Evolutionary conservation across 805 yeast species (phyloP), one percentile per base, ranked within the genome.

Genomic region (Wickerhamiella spandovensis): DNA sequence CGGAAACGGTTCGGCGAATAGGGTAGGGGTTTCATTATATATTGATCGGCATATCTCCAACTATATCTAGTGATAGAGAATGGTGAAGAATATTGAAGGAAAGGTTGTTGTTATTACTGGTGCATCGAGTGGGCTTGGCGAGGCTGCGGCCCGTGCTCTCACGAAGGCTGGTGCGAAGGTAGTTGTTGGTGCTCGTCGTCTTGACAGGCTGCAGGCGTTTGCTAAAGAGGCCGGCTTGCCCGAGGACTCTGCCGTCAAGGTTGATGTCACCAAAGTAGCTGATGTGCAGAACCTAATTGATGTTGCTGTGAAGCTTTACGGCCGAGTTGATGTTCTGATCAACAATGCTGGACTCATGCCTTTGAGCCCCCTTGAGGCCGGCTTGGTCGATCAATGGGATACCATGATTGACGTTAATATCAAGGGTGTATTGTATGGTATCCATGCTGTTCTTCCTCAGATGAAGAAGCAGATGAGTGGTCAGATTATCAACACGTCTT

Each of bases 41-140:
- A n/a, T n/a, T n/a, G n/a, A n/a, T n/a, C n/a, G n/a, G n/a, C n/a
- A n/a, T n/a, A n/a, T n/a, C n/a, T n/a, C n/a, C n/a, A n/a, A n/a
- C n/a, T n/a, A n/a, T n/a, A n/a, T n/a, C n/a, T n/a, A n/a, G n/a
- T n/a, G n/a, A n/a, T n/a, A n/a, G n/a, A n/a, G n/a, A n/a, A 25
- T 28, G 10, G 37, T 38, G 22, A 24, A 18, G 12, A n/a, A 7
- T n/a, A 35, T 45, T 37, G 23, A 32, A n/a, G 82, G 82, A 46
- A 87, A 88, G 64, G 77, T 79, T 22, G 72, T 84, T 35, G 73
- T 88, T 46, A 84, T 88, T 61, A 84, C 96, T 15, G 96, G 96
- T 56, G 96, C 96, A 12, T 84, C 95, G n/a, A 79, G 95, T n/a
- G 97, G 97, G 52, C 89, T 88, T 60, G 97, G 97, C 12, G 78